Evolutionary conservation across 2,329 filamentous ascomycete species (phyloP).

Genomic region (Sporothrix phasma): DNA sequence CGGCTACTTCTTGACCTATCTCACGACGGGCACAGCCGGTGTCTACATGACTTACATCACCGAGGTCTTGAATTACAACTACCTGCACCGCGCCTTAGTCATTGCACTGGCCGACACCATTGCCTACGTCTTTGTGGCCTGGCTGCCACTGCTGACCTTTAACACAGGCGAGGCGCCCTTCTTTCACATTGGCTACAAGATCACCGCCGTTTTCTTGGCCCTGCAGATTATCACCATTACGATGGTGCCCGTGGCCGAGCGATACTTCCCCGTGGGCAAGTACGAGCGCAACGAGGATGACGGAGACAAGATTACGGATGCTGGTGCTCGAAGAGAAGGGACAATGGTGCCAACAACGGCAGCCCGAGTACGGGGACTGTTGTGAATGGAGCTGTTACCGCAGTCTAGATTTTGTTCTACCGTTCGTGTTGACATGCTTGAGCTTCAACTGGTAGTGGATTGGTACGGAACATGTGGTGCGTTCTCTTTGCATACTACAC

Average conservation of each 20-base stretch:
- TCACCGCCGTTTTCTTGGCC: conserved; percentile 23
- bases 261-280: conserved; percentile 6
- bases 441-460: no score
- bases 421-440: no score
- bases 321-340: neutral
- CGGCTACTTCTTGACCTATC: conserved; percentile 14
- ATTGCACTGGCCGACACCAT: conserved; percentile 16
- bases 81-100: conserved; percentile 14
- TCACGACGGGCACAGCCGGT: conserved; percentile 13
- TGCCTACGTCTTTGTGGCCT: conserved; percentile 15
- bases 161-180: conserved; percentile 16
- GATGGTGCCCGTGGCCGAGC: neutral
- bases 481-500: no score
- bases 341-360: neutral
- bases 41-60: conserved; percentile 16
- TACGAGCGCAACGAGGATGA: conserved; percentile 1
- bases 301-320: neutral
- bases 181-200: conserved; percentile 22
- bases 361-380: neutral
- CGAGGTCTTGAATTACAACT: conserved; percentile 15
- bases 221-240: conserved; percentile 17
- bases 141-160: conserved; percentile 16
- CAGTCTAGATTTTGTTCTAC: neutral
- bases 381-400: neutral
- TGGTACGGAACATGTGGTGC: no score